Conservation (phyloP, 1,284 basidiomycete genomes). For the Singerocomus rubriflavus region DNA sequence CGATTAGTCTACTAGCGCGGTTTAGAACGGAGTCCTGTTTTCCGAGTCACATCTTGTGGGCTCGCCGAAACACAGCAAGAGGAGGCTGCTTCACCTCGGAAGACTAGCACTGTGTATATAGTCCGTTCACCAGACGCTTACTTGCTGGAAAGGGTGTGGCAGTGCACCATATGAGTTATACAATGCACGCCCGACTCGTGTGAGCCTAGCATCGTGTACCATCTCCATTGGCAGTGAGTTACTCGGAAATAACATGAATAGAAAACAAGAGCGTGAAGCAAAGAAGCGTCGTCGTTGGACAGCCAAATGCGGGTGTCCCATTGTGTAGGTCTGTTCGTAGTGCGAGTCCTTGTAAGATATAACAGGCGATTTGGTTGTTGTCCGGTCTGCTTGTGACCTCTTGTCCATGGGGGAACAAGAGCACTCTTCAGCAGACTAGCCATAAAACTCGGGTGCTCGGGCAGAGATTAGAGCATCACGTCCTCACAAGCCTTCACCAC, state of each 20-base stretch:
- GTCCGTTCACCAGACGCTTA: no score
- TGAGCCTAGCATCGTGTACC: no score
- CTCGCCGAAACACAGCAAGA: no score
- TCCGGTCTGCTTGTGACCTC: background rate
- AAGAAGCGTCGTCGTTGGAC: background rate
- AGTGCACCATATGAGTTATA: no score
- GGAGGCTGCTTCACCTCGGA: no score
- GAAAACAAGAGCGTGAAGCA: background rate
- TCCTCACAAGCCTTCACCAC: constrained; percentile 1
- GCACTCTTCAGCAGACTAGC: background rate
- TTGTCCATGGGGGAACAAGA: constrained; percentile 14
- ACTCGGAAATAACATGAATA: background rate
- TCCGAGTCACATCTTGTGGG: no score
- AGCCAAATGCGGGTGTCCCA: constrained; percentile 9
- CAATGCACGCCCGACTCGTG: no score
- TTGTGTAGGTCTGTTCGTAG: constrained; percentile 5
- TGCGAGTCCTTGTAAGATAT: constrained; percentile 8
- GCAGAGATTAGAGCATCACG: background rate
- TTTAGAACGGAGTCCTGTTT: no score
- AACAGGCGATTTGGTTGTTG: constrained; percentile 15
- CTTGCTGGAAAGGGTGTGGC: no score
- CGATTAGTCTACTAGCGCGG: background rate
- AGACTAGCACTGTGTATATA: no score
- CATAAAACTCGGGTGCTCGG: constrained; percentile 19
- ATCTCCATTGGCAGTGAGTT: no score